A percentile compares a stretch with the other conserved stretches of the same genome.
These are phyloP conservation scores for Hippophae gyantsensis DNA, from an alignment of 306 rosid genomes.

Conservation along the genomic window DNA sequence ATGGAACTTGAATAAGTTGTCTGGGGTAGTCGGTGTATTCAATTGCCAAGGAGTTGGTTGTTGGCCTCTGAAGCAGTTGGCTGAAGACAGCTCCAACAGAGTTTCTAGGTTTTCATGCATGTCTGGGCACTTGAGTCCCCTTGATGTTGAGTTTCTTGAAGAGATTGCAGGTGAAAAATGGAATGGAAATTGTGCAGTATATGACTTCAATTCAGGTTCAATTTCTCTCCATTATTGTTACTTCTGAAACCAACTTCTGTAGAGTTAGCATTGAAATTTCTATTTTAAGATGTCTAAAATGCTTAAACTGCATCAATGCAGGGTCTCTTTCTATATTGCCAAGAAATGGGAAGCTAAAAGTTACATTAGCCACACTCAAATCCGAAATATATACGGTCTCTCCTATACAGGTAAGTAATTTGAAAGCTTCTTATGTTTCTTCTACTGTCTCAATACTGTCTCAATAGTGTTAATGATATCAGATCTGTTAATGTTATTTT, in stretches of 20 bases:
- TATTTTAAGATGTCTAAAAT: not conserved
- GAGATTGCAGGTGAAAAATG: slow-evolving; percentile 57
- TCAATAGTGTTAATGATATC: not conserved
- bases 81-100: slow-evolving; percentile 1
- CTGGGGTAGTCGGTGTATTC: slow-evolving; percentile 51
- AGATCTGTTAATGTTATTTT: slow-evolving; percentile 4
- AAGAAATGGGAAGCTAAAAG: slow-evolving; percentile 32
- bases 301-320: slow-evolving; percentile 15
- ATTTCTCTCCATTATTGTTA: not conserved
- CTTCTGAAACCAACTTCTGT: slow-evolving; percentile 8
- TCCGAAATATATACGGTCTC: slow-evolving; percentile 58
- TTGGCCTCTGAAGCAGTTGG: slow-evolving; percentile 47
- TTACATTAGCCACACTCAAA: slow-evolving; percentile 38
- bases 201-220: slow-evolving; percentile 55
- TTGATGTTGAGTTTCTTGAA: slow-evolving; percentile 53
- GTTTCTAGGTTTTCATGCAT: slow-evolving; percentile 15
- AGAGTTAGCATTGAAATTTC: not conserved
- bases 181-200: slow-evolving; percentile 49
- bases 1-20: slow-evolving; percentile 58
- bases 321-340: slow-evolving; percentile 46
- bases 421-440: not conserved
- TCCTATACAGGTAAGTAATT: slow-evolving; percentile 40
- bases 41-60: slow-evolving; percentile 72
- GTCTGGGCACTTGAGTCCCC: slow-evolving; percentile 38
- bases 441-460: not conserved